These are phyloP conservation scores for Plasmodium malariae DNA, from an alignment of 169 alveolate species.

Conservation along the genomic window DNA sequence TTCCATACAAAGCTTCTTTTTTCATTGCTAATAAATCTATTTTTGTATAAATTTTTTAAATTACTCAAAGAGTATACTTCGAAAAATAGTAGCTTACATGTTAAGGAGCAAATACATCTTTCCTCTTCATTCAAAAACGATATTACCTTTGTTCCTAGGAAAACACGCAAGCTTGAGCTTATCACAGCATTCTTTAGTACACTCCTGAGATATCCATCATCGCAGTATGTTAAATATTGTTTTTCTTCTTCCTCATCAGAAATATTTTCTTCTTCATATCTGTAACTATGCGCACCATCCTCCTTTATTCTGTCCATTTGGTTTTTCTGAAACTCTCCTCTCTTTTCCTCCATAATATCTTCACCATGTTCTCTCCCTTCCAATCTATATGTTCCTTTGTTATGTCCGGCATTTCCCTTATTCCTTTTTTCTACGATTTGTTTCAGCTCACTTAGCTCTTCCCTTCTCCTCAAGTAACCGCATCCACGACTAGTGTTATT, in stretches of 20 bases:
- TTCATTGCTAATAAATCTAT: conserved; percentile 32
- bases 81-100: conserved; percentile 48
- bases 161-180: conserved; percentile 6
- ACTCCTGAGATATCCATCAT: conserved; percentile 34
- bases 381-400: no score
- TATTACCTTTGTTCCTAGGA: conserved; percentile 34
- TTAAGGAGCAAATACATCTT: conserved; percentile 32
- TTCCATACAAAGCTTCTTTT: conserved; percentile 53
- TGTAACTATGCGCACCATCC: neutral
- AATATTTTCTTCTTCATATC: no score
- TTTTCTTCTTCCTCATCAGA: neutral
- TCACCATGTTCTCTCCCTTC: neutral
- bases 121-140: conserved; percentile 62
- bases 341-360: neutral
- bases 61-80: conserved; percentile 42
- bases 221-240: conserved; percentile 28
- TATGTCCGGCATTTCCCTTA: neutral
- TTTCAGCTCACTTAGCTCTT: no score
- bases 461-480: no score
- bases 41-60: conserved; percentile 31
- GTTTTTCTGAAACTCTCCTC: no score
- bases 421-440: no score
- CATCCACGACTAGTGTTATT: no score
- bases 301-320: neutral
- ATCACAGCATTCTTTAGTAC: conserved; percentile 32